Base-by-base conservation (phyloP, 371 early-diverging fungal species). In the Mucor irregularis region DNA sequence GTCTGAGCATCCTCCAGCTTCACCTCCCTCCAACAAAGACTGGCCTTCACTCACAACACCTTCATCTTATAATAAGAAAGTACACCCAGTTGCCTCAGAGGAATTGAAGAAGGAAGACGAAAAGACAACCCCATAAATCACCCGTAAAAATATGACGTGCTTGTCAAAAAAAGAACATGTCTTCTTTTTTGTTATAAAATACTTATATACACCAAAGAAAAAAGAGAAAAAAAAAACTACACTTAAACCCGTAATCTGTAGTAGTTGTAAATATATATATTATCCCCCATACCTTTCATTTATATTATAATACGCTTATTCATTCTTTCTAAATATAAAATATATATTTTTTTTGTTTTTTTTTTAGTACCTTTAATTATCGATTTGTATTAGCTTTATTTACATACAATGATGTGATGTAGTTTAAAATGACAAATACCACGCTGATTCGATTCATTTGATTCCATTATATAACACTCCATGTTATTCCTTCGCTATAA, bases 11-110 rank as follows among this genome's bases (percentile, higher is more conserved):
- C 4, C 55, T 43, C 24, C 49, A 17, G 17, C 19, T 38, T 50
- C 61, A 49, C 37, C 50, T 16, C 49, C 46, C 33, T 30, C 28
- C 38, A 49, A 43, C 28, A 44, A 21, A 9, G 38, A 56, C 44
- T 61, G 38, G 49, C 62, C 62, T 31, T 44, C 56, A 21, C 24
- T 61, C 10, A 40, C 38, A 35, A 53, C 50, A 39, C 56, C 58
- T 17, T 31, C 63, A 22, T 42, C 42, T 11, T 63, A 63, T 34
- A 47, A 31, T 37, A 58, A 38, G 11, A 58, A 58, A 49, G 53
- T 63, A 3, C 53, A 48, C 14, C 63, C 63, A 6, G n/a, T n/a
- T n/a, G n/a, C n/a, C n/a, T 34, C 53, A 7, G 28, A 16, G 19
- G 49, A 60, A 24, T 14, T 24, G 5, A 44, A 44, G 17, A 28